Evolutionary conservation across 2,329 filamentous ascomycete genomes (phyloP), one percentile per base, ranked within the genome.

Genomic region (Pseudogymnoascus sp.): DNA sequence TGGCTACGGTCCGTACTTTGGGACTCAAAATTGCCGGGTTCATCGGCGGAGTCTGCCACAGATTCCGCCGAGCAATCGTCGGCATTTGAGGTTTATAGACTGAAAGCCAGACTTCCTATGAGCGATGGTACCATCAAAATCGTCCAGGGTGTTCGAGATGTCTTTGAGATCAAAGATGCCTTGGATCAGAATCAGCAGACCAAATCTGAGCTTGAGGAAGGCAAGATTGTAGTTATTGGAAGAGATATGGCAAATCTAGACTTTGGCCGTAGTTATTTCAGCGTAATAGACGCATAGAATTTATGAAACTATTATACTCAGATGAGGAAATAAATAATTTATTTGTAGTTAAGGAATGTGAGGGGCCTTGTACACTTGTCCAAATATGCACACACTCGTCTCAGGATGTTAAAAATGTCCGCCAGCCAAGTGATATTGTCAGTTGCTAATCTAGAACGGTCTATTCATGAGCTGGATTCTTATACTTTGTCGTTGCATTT

Each of bases 101-200:
- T 91, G 36, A 99, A 99, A 72, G 93, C 91, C 0, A 84, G 90
- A 2, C 73, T 97, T 6, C 77, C 82, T 0, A 77, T 93, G 15
- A 70, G 76, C 0, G 79, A 86, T 60, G 90, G 90, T 1, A 76
- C 78, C 0, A 76, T 85, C 43, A 89, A 90, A 71, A 84, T 97
- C 65, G 80, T 97, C 6, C 94, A 99, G 73, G 94, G 92, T 1
- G 94, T 99, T 1, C 79, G 93, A 60, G 93, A 97, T 68, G 82
- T 97, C 14, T 99, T 97, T 72, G 94, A 99, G 69, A 88, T 97
- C 22, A 83, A 90, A 22, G 91, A 96, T 66, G 77, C 75, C 6
- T 74, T 76, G 4, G 67, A 72, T 8, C 72, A 70, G 60, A 57
- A n/a, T 30, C 28, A 66, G 63, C 60, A 37, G 14, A 18, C 11